Base-by-base conservation (phyloP, 768 basidiomycete genomes). In the Krasilnikovozyma curviuscula region DNA sequence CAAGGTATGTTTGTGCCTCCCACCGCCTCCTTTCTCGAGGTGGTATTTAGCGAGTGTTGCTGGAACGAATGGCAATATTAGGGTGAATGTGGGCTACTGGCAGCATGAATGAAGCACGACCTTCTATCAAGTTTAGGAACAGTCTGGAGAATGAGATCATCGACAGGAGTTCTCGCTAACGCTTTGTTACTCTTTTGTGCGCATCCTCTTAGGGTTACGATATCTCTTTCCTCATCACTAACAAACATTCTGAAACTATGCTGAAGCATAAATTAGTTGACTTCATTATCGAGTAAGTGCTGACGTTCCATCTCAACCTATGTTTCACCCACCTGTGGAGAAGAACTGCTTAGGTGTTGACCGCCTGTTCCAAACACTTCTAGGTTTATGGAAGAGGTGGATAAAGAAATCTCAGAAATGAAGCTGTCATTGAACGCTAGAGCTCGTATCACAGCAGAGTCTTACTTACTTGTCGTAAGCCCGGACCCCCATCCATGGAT, bases 371-470 rank as follows among this genome's bases (percentile, higher is more conserved):
- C 21, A 13, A 4, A 13, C 6, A 10, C 3, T 9, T 5, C 12
- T 41, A 88, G 83, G 62, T 88, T 95, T 63, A 95, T 95, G 89
- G 88, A 95, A 61, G 93, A 97, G 59, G 93, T 98, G 1, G 93
- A 98, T 67, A 88, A 83, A 66, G 93, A 98, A 67, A 95, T 98
- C 61, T 93, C 86, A 52, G 93, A 97, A 66, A 97, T 95, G 84
- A 97, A 97, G 63, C 76, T 98, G 13, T 85, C 81, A 58, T 71
- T 97, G 54, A 98, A 97, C 60, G 86, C 88, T 18, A 75, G 93
- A 47, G 88, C 91, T 1, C 83, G 93, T 64, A 95, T 82, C 47
- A 91, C 97, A 24, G 93, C 93, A 32, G 93, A 97, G 66, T 86
- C 85, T 12, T 97, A 95, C 66, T 70, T 97, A 58, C 76, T 76